These are phyloP conservation scores for Tolypocladium pustulatum DNA, from an alignment of 2,329 filamentous ascomycete genomes.

Conservation along the genomic window DNA sequence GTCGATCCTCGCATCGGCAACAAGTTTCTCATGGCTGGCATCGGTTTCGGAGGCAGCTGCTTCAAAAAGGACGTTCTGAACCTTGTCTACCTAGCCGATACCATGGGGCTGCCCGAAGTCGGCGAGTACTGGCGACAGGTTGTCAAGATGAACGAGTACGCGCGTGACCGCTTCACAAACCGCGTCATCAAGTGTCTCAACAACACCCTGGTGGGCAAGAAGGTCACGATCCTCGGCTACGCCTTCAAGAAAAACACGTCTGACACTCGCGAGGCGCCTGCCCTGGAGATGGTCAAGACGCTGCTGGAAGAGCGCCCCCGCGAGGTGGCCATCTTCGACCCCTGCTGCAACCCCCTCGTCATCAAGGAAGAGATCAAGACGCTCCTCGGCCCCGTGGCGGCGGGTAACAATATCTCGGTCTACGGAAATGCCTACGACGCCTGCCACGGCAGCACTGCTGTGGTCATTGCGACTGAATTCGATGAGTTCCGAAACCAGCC, in stretches of 20 bases:
- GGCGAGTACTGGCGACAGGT: constrained; percentile 67
- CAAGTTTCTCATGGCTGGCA: constrained; percentile 62
- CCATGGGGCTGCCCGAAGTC: constrained; percentile 58
- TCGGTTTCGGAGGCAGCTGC: constrained; percentile 72
- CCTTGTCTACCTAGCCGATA: constrained; percentile 63
- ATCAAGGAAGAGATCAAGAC: constrained; percentile 39
- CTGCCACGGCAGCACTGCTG: constrained; percentile 35
- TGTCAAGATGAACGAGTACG: constrained; percentile 66
- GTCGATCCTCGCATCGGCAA: constrained; percentile 61
- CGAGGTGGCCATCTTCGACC: constrained; percentile 60
- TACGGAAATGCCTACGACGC: constrained; percentile 39
- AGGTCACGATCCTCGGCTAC: constrained; percentile 62
- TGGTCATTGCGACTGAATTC: constrained; percentile 46
- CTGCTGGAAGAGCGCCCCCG: constrained; percentile 53
- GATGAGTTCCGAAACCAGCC: constrained; percentile 41
- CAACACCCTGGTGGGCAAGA: constrained; percentile 59
- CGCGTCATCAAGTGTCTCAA: constrained; percentile 57
- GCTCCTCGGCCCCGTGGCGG: constrained; percentile 26
- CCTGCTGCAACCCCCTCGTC: constrained; percentile 43
- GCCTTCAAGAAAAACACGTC: constrained; percentile 74
- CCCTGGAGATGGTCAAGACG: constrained; percentile 55
- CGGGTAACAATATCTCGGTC: constrained; percentile 33
- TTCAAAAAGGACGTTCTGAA: constrained; percentile 74
- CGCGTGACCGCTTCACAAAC: constrained; percentile 56
- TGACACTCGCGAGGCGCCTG: constrained; percentile 62